These are phyloP conservation scores for Medicago truncatula DNA, from an alignment of 306 rosid genomes.

Conservation along the genomic window MtrunA17r5.0-ANR NC_053046.1:13953001-13953500, in stretches of 20 bases:
- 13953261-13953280: too few relatives aligned
- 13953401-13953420: background rate
- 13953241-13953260: constrained; percentile 3
- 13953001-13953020: background rate
- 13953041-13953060: constrained; percentile 34
- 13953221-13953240: constrained; percentile 14
- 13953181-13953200: constrained; percentile 65
- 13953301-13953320: background rate
- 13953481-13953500: too few relatives aligned
- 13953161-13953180: constrained; percentile 37
- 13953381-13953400: background rate
- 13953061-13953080: constrained; percentile 4
- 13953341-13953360: background rate
- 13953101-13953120: constrained; percentile 41
- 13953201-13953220: background rate
- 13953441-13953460: background rate
- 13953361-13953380: background rate
- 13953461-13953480: too few relatives aligned
- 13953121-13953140: constrained; percentile 65
- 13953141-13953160: constrained; percentile 56
- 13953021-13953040: background rate
- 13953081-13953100: constrained; percentile 45
- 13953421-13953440: background rate
- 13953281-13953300: background rate
- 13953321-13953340: background rate